phyloP scores from a whole-genome alignment of 208 protist genomes.

The Leptomonas seymouri region DNA sequence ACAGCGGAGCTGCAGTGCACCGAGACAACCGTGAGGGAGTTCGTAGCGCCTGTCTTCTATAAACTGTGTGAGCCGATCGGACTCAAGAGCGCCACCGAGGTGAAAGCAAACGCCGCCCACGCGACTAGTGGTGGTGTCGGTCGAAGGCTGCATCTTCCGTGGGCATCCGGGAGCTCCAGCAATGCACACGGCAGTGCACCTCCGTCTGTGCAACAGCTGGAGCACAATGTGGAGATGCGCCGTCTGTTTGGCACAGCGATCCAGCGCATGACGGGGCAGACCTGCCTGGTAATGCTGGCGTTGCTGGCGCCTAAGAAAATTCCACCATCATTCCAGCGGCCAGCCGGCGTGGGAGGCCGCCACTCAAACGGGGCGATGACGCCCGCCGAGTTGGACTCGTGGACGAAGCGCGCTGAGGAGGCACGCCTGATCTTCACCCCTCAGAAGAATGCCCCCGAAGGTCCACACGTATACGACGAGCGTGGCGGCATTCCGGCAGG shows the following conservation, averaged over 20 bases:
- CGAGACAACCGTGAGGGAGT: slow-evolving; percentile 31
- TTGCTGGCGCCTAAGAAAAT: slow-evolving; percentile 31
- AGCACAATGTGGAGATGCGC: slow-evolving; percentile 30
- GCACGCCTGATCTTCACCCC: slow-evolving; percentile 20
- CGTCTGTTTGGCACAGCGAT: slow-evolving; percentile 32
- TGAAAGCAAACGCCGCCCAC: not conserved
- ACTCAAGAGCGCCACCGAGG: not conserved
- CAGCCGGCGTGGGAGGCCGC: not conserved
- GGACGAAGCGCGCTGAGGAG: slow-evolving; percentile 12
- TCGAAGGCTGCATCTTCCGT: slow-evolving; percentile 1
- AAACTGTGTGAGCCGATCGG: slow-evolving; percentile 27
- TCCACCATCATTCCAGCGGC: slow-evolving; percentile 13
- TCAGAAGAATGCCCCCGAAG: not conserved
- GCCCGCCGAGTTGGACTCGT: slow-evolving; percentile 17
- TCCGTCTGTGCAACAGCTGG: not conserved
- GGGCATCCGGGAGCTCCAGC: slow-evolving; percentile 1
- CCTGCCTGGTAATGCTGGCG: slow-evolving; percentile 44
- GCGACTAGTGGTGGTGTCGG: not conserved
- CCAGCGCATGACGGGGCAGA: slow-evolving; percentile 44
- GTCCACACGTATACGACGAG: not conserved
- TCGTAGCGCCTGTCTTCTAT: slow-evolving; percentile 39
- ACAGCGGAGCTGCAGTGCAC: slow-evolving; percentile 48
- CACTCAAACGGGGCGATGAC: slow-evolving; percentile 15
- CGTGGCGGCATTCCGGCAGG: not conserved
- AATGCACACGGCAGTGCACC: not conserved